Evolutionary conservation across 495 filamentous ascomycete species (phyloP).

Genomic region (Oleoguttula mirabilis): DNA sequence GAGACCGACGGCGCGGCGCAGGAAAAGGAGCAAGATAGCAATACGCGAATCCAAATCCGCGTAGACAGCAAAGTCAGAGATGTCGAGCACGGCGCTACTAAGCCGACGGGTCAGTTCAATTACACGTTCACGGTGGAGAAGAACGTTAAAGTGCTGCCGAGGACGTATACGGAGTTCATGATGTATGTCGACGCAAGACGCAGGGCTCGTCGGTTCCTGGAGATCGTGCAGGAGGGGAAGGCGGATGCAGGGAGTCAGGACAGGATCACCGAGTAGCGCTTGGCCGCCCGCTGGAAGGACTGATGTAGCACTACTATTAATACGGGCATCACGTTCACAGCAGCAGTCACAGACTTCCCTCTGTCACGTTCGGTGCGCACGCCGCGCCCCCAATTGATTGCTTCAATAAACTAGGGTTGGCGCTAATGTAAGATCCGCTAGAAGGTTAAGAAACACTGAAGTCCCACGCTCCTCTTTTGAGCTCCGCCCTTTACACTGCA

Average conservation of each 20-base stretch:
- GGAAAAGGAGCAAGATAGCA: constrained; percentile 31
- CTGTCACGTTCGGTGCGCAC: too few relatives aligned
- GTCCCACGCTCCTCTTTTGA: too few relatives aligned
- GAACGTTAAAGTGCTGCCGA: constrained; percentile 62
- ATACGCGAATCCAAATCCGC: constrained; percentile 60
- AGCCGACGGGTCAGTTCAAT: constrained; percentile 71
- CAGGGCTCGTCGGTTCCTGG: constrained; percentile 33
- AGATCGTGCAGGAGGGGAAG: constrained; percentile 23
- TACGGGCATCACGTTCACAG: too few relatives aligned
- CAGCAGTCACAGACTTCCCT: too few relatives aligned
- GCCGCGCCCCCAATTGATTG: background rate
- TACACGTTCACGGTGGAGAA: constrained; percentile 71
- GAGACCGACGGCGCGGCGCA: constrained; percentile 19
- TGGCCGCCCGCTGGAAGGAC: background rate
- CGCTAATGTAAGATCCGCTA: background rate
- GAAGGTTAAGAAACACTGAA: background rate
- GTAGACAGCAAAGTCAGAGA: constrained; percentile 67
- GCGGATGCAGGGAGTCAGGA: constrained; percentile 12
- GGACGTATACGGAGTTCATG: constrained; percentile 67
- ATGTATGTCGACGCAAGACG: constrained; percentile 63
- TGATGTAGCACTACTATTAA: too few relatives aligned
- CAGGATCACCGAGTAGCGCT: constrained; percentile 24
- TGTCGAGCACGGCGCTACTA: constrained; percentile 63
- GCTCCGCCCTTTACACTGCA: too few relatives aligned
- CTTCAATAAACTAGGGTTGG: background rate